Base-by-base conservation (phyloP, 176 grass and related monocot genomes). In the Coix lacrymajobi region DNA sequence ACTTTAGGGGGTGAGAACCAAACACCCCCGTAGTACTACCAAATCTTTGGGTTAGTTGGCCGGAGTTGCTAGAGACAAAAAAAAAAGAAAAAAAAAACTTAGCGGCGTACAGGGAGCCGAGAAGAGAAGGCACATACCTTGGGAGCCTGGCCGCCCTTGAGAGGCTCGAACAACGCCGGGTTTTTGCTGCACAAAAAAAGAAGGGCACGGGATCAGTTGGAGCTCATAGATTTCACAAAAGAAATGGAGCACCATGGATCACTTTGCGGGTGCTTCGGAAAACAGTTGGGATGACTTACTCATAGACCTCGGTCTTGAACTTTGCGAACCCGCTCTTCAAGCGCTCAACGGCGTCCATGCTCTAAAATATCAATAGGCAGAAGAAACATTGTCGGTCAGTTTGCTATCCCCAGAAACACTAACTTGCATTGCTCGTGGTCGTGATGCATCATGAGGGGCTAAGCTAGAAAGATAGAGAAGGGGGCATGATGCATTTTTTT, bases 241-340 rank as follows among this genome's bases (percentile, higher is more conserved):
- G 9, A 58, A 58, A 56, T 11, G 4, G 25, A 70, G 12, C 3
- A 7, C 11, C 20, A 13, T 3, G 37, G 13, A 44, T 14, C 10
- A 11, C 0, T 26, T 26, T 1, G 6, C 8, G 6, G 37, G 37
- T 13, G 9, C 63, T n/a, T 4, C 4, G 29, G 11, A 14, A 29
- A 29, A 62, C 3, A 16, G 39, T 0, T 4, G 2, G 7, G 26
- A 19, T 13, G 33, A 81, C 88, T 86, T 76, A 98, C 96, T 95
- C 92, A 60, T 87, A 98, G 69, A 95, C 68, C 80, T 95, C 88
- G 41, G 81, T 85, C 87, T 98, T 98, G 96, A 98, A 98, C 73
- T 86, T 48, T 93, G 66, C n/a, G 87, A 98, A 98, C 44, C 96
- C 96, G 11, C 49, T 81, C 76, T 80, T 84, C 68, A 71, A 45